Base-by-base conservation (phyloP, 1,284 basidiomycete species). In the Boletellus deceptivus region DNA sequence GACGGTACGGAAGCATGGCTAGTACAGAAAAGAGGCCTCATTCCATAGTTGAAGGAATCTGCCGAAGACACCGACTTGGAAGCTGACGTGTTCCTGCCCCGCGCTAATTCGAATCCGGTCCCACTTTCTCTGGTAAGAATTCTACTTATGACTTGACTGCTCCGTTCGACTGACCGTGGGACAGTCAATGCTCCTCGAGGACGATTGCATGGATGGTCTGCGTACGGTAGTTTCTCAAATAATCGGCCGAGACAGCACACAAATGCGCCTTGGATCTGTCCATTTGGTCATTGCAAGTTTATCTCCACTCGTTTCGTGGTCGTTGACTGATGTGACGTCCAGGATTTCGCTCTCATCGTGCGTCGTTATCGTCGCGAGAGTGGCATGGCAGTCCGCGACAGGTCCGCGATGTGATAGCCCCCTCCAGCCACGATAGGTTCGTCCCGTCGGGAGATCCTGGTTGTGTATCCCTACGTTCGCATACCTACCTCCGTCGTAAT, bases 261-360 rank as follows among this genome's bases (percentile, higher is more conserved):
- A 48, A 11, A 41, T 49, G 25, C 44, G 43, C 31, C 41, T 62
- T 38, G 52, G 54, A 47, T 53, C 44, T 27, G 52, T 47, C 25
- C 61, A 59, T 34, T 33, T 62, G 25, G 42, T 61, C 25, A 53
- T 61, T 37, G 59, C 62, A 41, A 42, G 47, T n/a, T 18, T 34
- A 31, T 29, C 29, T 20, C 27, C 35, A 29, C 29, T 20, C 33
- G 10, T 27, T 27, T 31, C 17, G 3, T 37, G 24, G 18, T 18
- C 29, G 4, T 17, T 46, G 40, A 9, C 40, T 55, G 36, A 63
- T 41, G 36, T n/a, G 29, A 44, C 18, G 10, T 46, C 34, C 16
- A 64, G 61, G 59, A 64, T 46, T 60, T 61, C 38, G 61, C 59
- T 27, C 36, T 61, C 27, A 48, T 55, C 17, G 17, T 62, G 31